Conservation (phyloP, 352 stramenopile species). For the Globisporangium paroecandrum region DNA sequence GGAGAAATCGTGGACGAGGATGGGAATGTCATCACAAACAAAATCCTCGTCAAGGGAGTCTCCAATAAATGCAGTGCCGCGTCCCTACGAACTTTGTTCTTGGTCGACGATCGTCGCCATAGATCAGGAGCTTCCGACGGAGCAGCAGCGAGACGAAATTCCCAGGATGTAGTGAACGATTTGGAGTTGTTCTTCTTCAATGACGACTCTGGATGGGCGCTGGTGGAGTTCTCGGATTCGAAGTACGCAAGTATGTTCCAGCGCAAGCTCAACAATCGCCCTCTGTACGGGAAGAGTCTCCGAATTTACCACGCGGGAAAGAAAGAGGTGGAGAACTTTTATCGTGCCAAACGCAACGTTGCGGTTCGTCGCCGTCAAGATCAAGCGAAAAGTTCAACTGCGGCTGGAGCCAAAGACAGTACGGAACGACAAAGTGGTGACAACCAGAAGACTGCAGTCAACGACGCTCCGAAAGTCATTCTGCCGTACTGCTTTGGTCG, state of each 20-base stretch:
- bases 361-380: constrained; percentile 23
- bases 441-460: background rate
- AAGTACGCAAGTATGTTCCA: constrained; percentile 45
- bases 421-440: constrained; percentile 17
- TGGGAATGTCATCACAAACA: constrained; percentile 48
- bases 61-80: constrained; percentile 44
- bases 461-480: constrained; percentile 14
- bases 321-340: constrained; percentile 65
- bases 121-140: constrained; percentile 5
- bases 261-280: constrained; percentile 57
- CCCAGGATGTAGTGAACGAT: constrained; percentile 30
- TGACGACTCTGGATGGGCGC: constrained; percentile 63
- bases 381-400: constrained; percentile 8
- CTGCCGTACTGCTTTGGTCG: constrained; percentile 60
- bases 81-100: constrained; percentile 45
- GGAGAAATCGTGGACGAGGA: constrained; percentile 47
- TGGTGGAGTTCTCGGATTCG: constrained; percentile 60
- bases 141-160: background rate
- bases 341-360: constrained; percentile 46
- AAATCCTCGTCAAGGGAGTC: constrained; percentile 67
- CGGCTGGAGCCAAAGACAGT: constrained; percentile 19
- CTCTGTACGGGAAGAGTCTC: constrained; percentile 42
- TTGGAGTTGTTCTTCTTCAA: constrained; percentile 76
- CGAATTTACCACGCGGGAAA: constrained; percentile 53
- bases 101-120: constrained; percentile 19